Evolutionary conservation across 2,329 filamentous ascomycete species (phyloP).

Genomic region (Sporothrix luriei): DNA sequence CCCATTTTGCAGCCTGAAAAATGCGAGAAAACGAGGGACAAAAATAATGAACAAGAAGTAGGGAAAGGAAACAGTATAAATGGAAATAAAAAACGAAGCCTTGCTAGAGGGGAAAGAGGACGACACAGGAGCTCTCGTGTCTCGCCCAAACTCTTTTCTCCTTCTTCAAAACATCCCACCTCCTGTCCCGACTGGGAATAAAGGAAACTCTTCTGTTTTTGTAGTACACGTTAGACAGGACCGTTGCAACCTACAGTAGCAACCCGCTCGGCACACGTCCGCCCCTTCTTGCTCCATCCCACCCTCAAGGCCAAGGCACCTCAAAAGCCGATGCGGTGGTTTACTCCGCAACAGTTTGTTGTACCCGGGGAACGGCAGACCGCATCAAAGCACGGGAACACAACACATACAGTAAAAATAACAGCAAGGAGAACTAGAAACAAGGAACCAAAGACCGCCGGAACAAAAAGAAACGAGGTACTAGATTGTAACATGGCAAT

Average conservation of each 20-base stretch:
- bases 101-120: background rate
- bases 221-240: conserved; percentile 29
- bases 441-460: conserved; percentile 26
- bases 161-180: background rate
- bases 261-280: background rate
- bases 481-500: conserved; percentile 29
- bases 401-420: conserved; percentile 34
- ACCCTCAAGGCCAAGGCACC: background rate
- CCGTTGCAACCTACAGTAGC: conserved; percentile 3
- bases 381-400: conserved; percentile 5
- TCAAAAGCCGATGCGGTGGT: conserved; percentile 5
- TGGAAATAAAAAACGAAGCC: conserved; percentile 20
- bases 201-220: conserved; percentile 28
- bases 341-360: background rate
- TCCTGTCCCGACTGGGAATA: background rate
- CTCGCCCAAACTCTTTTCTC: background rate
- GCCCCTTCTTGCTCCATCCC: background rate
- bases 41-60: conserved; percentile 34
- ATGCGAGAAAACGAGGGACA: conserved; percentile 25
- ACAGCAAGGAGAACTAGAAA: conserved; percentile 25
- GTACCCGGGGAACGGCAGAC: background rate
- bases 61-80: conserved; percentile 33
- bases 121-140: background rate
- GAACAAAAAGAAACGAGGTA: conserved; percentile 36
- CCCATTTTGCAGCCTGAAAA: conserved; percentile 30